Evolutionary conservation across 2,329 filamentous ascomycete species (phyloP).

Genomic region (Penicillium sp.): DNA sequence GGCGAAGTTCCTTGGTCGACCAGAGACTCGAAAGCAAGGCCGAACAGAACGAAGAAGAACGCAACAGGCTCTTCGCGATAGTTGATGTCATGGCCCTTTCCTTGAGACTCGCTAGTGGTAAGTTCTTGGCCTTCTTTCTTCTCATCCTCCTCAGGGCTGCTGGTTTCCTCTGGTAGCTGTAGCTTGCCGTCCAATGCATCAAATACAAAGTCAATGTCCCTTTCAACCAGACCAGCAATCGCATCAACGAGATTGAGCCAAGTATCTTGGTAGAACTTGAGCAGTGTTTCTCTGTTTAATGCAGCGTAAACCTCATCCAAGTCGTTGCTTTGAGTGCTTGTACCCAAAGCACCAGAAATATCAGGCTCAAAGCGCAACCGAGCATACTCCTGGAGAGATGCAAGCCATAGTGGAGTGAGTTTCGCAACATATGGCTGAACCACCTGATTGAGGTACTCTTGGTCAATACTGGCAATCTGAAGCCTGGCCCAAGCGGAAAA

Average conservation of each 20-base stretch:
- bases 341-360: constrained; percentile 85
- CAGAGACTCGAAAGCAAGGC: constrained; percentile 92
- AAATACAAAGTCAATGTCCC: constrained; percentile 97
- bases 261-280: constrained; percentile 94
- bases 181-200: constrained; percentile 88
- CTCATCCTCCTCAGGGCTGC: not conserved
- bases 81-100: constrained; percentile 80
- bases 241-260: constrained; percentile 97
- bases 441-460: constrained; percentile 84
- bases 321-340: constrained; percentile 77
- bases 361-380: constrained; percentile 93
- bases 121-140: constrained; percentile 20
- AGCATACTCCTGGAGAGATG: constrained; percentile 90
- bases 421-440: constrained; percentile 86
- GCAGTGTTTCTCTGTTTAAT: constrained; percentile 86
- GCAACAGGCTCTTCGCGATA: constrained; percentile 97
- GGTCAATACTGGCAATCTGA: constrained; percentile 91
- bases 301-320: constrained; percentile 94
- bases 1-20: constrained; percentile 75
- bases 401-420: constrained; percentile 89
- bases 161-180: constrained; percentile 33
- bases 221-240: constrained; percentile 94
- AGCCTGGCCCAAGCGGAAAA: constrained; percentile 97
- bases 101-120: constrained; percentile 31
- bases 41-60: constrained; percentile 98